Evolutionary conservation across 495 filamentous ascomycete species (phyloP).

Genomic region (Halenospora varia): DNA sequence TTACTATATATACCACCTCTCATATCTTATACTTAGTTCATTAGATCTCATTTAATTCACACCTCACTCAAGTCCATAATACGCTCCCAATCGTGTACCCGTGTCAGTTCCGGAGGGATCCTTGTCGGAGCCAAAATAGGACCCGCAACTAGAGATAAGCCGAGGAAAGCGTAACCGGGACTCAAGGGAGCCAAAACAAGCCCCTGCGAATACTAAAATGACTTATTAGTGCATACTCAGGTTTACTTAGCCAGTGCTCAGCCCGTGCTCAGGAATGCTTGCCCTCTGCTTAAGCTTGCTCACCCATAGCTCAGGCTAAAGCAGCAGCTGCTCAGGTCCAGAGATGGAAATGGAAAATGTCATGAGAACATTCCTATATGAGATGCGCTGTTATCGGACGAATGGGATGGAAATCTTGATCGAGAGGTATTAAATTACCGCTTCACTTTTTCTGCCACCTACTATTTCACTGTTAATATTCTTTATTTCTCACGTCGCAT

Average conservation of each 20-base stretch:
- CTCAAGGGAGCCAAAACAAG: slow-evolving; percentile 11
- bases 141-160: slow-evolving; percentile 3
- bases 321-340: slow-evolving; percentile 9
- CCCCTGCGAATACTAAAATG: slow-evolving; percentile 2
- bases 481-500: too few species aligned
- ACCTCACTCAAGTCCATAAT: not conserved
- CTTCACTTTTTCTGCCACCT: too few species aligned
- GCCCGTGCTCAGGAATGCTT: slow-evolving; percentile 1
- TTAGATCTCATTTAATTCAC: not conserved
- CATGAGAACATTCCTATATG: slow-evolving; percentile 7
- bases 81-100: not conserved
- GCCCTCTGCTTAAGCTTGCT: slow-evolving; percentile 1
- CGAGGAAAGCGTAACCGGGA: slow-evolving; percentile 1
- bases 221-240: slow-evolving; percentile 1
- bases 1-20: not conserved
- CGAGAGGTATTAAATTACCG: slow-evolving; percentile 7
- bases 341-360: slow-evolving; percentile 7
- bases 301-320: slow-evolving; percentile 10
- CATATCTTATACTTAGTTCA: not conserved
- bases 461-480: too few species aligned
- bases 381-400: not conserved
- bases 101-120: slow-evolving; percentile 9
- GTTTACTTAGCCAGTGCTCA: slow-evolving; percentile 6
- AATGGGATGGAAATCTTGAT: not conserved
- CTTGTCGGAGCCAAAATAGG: slow-evolving; percentile 6